Base-by-base conservation (phyloP, 371 early-diverging fungal species). In the Mortierella sp. region DNA sequence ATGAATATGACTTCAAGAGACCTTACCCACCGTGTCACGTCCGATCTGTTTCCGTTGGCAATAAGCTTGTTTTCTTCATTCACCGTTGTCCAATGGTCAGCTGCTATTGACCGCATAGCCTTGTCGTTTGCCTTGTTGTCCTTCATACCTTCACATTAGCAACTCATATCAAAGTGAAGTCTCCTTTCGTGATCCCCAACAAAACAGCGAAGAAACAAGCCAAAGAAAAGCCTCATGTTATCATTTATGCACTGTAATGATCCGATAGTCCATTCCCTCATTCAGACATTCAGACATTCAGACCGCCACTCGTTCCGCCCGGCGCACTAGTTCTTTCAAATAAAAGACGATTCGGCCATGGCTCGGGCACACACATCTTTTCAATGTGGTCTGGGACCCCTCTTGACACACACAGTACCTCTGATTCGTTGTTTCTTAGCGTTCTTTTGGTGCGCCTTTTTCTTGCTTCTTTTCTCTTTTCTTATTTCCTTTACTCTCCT, bases 381-480 rank as follows among this genome's bases (percentile, higher is more conserved):
- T 28, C 6, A 19, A 63, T 24, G 58, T 63, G 63, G 28, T 63
- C 63, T 31, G 63, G 63, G 63, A 63, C 63, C 63, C 63, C 50
- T 50, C 16, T 16, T 13, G 13, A 50, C 13, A 7, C 3, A 31
- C n/a, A n/a, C n/a, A n/a, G n/a, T 16, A 16, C 60, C 2, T 50
- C 50, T 50, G 63, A 63, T 63, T 63, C 63, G 63, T 19, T 34
- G 34, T 63, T 19, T 34, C 7, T 31, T 63, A 63, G 63, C 63
- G 63, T 34, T 19, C 21, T 63, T 63, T 60, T 31, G 4, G 16
- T 63, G 28, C 60, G 60, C 19, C 19, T 0, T 57, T 57, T 57
- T 57, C 13, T 31, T 31, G 50, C 19, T 34, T 19, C 34, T 14
- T 60, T 28, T 63, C 63, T 16, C 38, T 26, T 60, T 26, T 31